Evolutionary conservation across 805 yeast genomes (phyloP), one percentile per base, ranked within the genome.

Genomic region (Huiozyma sinensis): DNA sequence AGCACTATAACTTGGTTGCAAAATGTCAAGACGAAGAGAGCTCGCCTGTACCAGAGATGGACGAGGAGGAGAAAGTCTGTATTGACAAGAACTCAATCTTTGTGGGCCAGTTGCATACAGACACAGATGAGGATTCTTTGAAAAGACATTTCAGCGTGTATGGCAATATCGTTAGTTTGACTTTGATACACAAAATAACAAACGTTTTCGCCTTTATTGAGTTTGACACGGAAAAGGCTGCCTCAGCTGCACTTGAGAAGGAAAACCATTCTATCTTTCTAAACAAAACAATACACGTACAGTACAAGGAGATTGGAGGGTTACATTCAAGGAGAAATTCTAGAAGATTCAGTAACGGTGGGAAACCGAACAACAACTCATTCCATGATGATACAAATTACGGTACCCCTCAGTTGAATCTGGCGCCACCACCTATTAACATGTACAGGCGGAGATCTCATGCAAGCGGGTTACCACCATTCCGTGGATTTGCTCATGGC

Each of bases 371-470:
- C 12, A 11, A 31, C 33, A 17, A 17, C 24, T 17, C 24, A 17
- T 17, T 17, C 24, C 34, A 32, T 28, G 35, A 29, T 24, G 24
- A 17, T 17, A 31, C n/a, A 27, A 24, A 28, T 33, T 13, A 34
- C 13, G n/a, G 11, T 7, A 11, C 33, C 32, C 70, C 73, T 38
- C 65, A 62, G 43, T 58, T 79, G 47, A 72, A 69, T 37, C 68
- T 83, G 45, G 94, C 95, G 0, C 94, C 94, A 7, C 90, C 94
- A 5, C 94, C 94, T 3, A 79, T 84, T 33, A 79, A 80, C 54
- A 69, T 81, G 48, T 73, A 72, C 38, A 61, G 67, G 47, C 69
- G 72, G 57, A 68, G 66, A 44, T 57, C 68, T 6, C 34, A 40
- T 11, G 47, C 42, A 7, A 33, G 44, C 12, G 36, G 39, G 30